Conservation (phyloP, 768 basidiomycete genomes). For the Fomitopsis serialis region DNA sequence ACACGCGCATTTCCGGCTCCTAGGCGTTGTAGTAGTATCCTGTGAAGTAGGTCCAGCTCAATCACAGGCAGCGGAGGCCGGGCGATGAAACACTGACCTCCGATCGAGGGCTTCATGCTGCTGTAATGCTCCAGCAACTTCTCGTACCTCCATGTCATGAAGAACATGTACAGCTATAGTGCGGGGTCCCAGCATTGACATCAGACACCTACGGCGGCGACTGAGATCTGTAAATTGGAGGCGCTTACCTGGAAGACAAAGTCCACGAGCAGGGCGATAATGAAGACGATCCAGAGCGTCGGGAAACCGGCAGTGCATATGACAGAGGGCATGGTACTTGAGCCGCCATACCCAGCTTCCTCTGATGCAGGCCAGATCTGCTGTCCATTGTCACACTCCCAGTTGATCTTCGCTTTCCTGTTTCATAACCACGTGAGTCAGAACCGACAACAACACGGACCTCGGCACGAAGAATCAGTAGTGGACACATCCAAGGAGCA, state of each 20-base stretch:
- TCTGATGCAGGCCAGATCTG: slow-evolving; percentile 49
- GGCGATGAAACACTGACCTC: slow-evolving; percentile 37
- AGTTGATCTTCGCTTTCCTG: slow-evolving; percentile 63
- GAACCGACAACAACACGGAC: not conserved
- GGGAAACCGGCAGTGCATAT: slow-evolving; percentile 60
- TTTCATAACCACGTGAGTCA: not conserved
- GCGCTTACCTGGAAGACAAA: slow-evolving; percentile 61
- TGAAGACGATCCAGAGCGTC: slow-evolving; percentile 59
- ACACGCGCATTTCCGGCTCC: not conserved
- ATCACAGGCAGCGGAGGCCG: not conserved
- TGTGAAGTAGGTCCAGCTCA: slow-evolving; percentile 7
- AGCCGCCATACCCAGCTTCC: slow-evolving; percentile 34
- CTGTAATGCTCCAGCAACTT: slow-evolving; percentile 65
- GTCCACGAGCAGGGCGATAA: slow-evolving; percentile 56
- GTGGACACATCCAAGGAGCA: not conserved
- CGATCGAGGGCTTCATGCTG: slow-evolving; percentile 58
- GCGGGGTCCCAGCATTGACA: not conserved
- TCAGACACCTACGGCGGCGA: not conserved
- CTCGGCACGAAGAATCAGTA: not conserved
- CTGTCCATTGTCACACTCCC: slow-evolving; percentile 72
- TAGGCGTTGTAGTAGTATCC: slow-evolving; percentile 51
- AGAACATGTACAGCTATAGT: slow-evolving; percentile 69
- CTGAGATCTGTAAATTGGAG: not conserved
- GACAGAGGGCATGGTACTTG: slow-evolving; percentile 42
- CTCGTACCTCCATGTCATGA: slow-evolving; percentile 70